Evolutionary conservation across 192 early-diverging fungal species (phyloP).

Genomic region (Backusella morwellensis): DNA sequence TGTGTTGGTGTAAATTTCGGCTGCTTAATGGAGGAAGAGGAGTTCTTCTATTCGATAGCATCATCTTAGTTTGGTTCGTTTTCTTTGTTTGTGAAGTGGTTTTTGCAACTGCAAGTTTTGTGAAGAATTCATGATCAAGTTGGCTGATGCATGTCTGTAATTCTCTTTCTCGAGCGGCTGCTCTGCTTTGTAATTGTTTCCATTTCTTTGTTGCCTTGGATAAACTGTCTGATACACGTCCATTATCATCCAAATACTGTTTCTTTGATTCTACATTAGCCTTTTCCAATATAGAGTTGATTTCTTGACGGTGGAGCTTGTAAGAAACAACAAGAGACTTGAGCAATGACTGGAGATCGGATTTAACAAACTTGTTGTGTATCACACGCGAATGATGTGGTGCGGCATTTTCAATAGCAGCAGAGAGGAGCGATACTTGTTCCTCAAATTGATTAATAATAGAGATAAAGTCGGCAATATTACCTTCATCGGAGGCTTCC

Average conservation of each 20-base stretch:
- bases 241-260: constrained; percentile 9
- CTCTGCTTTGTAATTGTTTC: constrained; percentile 39
- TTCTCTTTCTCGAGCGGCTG: constrained; percentile 45
- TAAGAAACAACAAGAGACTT: constrained; percentile 28
- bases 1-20: background rate
- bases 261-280: background rate
- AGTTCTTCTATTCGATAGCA: background rate
- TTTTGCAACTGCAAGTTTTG: constrained; percentile 27
- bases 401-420: constrained; percentile 28
- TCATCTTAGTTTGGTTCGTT: background rate
- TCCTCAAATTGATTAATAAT: constrained; percentile 36
- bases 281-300: constrained; percentile 7
- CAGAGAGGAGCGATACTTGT: constrained; percentile 21
- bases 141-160: constrained; percentile 35
- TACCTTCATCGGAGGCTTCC: constrained; percentile 26
- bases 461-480: constrained; percentile 24
- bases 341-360: constrained; percentile 33
- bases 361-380: constrained; percentile 25
- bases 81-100: background rate
- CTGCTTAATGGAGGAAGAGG: background rate
- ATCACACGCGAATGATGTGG: constrained; percentile 26
- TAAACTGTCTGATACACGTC: constrained; percentile 36
- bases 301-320: constrained; percentile 22
- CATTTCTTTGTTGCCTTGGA: constrained; percentile 45
- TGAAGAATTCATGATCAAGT: constrained; percentile 38